A percentile compares a stretch with the other conserved stretches of the same genome.
Conservation (phyloP, 129 eudicot species). For the Tagetes erecta region DNA sequence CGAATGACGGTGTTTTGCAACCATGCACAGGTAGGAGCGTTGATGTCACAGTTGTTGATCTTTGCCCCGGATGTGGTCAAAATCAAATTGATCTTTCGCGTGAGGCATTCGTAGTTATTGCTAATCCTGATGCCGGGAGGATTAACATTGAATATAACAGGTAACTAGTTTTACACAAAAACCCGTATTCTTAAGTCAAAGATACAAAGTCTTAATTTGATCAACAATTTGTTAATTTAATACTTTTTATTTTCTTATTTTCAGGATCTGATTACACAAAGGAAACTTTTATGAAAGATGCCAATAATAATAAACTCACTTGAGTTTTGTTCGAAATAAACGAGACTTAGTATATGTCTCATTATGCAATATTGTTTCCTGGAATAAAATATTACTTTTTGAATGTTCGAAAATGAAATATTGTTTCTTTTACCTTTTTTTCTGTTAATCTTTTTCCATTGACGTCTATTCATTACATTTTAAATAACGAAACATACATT, state of each 20-base stretch:
- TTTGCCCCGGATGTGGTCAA: slow-evolving; percentile 48
- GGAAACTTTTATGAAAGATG: not conserved
- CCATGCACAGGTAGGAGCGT: slow-evolving; percentile 32
- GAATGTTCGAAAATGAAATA: no score
- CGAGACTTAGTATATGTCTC: not conserved
- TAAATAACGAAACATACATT: no score
- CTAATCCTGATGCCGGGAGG: slow-evolving; percentile 43
- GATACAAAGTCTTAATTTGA: not conserved
- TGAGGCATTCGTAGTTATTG: slow-evolving; percentile 46
- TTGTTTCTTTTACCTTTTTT: no score
- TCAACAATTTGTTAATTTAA: not conserved
- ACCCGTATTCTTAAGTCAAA: not conserved
- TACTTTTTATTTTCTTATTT: not conserved
- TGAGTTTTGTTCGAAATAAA: not conserved
- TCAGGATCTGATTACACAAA: slow-evolving; percentile 22
- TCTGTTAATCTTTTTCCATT: no score
- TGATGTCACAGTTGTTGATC: slow-evolving; percentile 50
- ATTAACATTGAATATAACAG: slow-evolving; percentile 38
- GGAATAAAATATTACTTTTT: no score
- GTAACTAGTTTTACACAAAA: slow-evolving; percentile 10
- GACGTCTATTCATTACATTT: no score
- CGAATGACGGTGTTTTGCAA: not conserved
- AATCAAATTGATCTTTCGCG: slow-evolving; percentile 48
- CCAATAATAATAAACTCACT: slow-evolving; percentile 18
- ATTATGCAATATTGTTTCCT: no score